Base-by-base conservation (phyloP, 202 grass and related monocot genomes). In the Elaeis oleifera region DNA sequence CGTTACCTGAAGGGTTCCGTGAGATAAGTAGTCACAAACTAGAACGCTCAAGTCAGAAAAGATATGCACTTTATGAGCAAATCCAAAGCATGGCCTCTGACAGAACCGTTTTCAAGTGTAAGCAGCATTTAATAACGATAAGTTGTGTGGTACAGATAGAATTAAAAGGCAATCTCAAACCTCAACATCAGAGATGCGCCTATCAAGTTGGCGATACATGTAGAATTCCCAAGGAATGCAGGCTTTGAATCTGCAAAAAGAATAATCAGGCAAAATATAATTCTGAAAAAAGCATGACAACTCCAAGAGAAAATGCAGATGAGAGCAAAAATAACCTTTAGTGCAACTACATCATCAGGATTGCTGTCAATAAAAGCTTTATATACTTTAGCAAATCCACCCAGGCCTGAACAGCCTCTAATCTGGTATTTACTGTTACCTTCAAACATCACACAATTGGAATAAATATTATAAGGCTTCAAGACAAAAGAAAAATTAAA, bases 161-260 rank as follows among this genome's bases (percentile, higher is more conserved):
- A 60, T 71, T 48, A 66, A 71, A 74, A 48, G 59, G 15, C 67
- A 81, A 65, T 71, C 59, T 8, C 71, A 63, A 63, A 89, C 94
- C 88, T 92, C 77, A 67, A 62, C 24, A 66, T 81, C 77, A 76
- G 84, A 74, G 80, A 99, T 80, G 39, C 48, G 79, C 68, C 32
- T 61, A 81, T 99, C 94, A 82, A 92, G 85, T 75, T 86, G 88
- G 29, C 88, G 85, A 80, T 99, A 99, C 66, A 99, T 89, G 75
- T 92, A 92, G 73, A 92, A 99, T 65, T 97, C 94, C 88, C 82
- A 97, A 18, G 85, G 69, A 69, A 97, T 54, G 85, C 64, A 52
- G 94, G 94, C 18, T 75, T 56, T 92, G 88, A 80, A 92, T 80
- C 82, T 97, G 79, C 73, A 90, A 67, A 57, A 55, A 81, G 16